Evolutionary conservation across 164 flowering plant species (phyloP), one percentile per base, ranked within the genome.

Genomic region (Stephania cephalantha): DNA sequence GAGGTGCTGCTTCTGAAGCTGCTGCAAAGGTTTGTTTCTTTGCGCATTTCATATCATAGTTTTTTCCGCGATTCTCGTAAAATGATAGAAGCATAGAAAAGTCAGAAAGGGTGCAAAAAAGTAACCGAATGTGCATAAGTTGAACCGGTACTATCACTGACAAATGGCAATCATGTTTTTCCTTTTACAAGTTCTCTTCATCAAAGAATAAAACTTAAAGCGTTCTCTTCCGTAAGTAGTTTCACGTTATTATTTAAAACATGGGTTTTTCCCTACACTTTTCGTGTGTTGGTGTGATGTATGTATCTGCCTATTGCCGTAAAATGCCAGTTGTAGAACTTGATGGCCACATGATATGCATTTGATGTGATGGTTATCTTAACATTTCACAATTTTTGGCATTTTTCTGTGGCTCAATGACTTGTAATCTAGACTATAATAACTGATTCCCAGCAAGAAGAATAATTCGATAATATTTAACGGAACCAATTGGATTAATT

Each of bases 1-100:
- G 98, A 67, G 98, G 88, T 75, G 85, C 83, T 82, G 86, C 92
- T 79, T 86, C 91, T 74, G 92, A 90, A 85, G 84, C 90, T 84
- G 99, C 98, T 78, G 86, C 92, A 44, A 93, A 93, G 99, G 99
- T 95, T 67, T 65, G 64, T 70, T 44, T 58, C 44, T 70, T 70
- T 52, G 1, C 25, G 8, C 22, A 17, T 30, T 58, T 48, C 13
- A 22, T 9, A 63, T 10, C 7, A n/a, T 53, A 5, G 17, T 46
- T 70, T 20, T 20, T 46, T 31, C 10, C 10, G 15, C 9, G 20
- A 69, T 13, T 4, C 71, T 35, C 44, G 13, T 31, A 68, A 68
- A 68, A 35, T 15, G 70, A 12, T 42, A 50, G 9, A 50, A 50
- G 55, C 11, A 9, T 9, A 10, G 9, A 48, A 48, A 50, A 10